Evolutionary conservation across 2,329 filamentous ascomycete species (phyloP).

Genomic region (Epichloe uncinata): DNA sequence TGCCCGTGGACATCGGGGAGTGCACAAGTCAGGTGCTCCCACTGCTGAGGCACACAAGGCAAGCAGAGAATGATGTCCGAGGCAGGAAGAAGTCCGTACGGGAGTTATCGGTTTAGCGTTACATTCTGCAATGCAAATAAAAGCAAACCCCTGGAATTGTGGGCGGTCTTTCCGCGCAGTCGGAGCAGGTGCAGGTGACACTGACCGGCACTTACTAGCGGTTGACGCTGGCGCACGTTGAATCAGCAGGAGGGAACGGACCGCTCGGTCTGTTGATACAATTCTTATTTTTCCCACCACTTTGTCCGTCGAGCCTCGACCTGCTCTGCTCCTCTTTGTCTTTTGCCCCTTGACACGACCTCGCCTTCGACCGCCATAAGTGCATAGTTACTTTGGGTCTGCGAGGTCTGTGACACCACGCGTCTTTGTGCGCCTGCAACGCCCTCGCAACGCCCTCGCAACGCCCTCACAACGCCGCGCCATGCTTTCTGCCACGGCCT

Average conservation of each 20-base stretch:
- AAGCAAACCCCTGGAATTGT: not conserved
- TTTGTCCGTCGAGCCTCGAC: no score
- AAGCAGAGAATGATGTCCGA: no score
- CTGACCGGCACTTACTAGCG: no score
- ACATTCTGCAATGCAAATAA: no score
- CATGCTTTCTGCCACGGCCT: conserved; percentile 4
- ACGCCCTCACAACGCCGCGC: not conserved
- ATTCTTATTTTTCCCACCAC: not conserved
- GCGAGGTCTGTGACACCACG: not conserved
- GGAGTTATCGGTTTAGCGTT: no score
- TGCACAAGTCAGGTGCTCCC: no score
- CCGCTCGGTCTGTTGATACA: not conserved
- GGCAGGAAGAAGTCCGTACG: no score
- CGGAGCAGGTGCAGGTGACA: no score
- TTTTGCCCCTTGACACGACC: not conserved
- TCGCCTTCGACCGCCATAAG: not conserved
- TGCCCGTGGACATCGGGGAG: no score
- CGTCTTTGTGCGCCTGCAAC: not conserved
- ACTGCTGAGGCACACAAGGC: no score
- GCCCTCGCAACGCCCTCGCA: no score
- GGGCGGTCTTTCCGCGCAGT: not conserved
- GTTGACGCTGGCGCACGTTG: no score
- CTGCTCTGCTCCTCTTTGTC: not conserved
- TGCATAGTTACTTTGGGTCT: not conserved
- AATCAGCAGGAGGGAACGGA: not conserved